Evolutionary conservation across 192 early-diverging fungal genomes (phyloP), one percentile per base, ranked within the genome.

Genomic region (Podila epigama): DNA sequence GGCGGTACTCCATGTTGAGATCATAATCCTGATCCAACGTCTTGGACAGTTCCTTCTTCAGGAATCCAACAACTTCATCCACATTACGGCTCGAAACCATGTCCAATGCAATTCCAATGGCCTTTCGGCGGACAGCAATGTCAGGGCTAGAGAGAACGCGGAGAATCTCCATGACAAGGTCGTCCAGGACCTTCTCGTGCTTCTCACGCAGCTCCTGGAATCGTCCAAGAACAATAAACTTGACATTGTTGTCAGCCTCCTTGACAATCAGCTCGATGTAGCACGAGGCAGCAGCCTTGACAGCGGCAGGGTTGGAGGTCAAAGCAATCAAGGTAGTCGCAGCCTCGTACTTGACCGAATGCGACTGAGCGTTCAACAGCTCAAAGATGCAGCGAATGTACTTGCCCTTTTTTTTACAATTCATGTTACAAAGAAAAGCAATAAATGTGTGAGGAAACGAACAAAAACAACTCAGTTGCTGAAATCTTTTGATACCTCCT

Each of bases 181-280:
- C 95, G 68, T 96, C 95, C 42, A 98, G 75, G 29, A 96, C 89
- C 66, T 90, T 85, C 42, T 93, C 94, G 75, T 98, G 93, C 73
- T 96, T 95, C 60, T 88, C 87, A 53, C 93, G 92, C 69, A 99
- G 79, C 65, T 97, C 96, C 52, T 92, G 89, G 32, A 99, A 81
- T 29, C 93, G 88, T 72, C 96, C 94, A 44, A 99, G 84, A 10
- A 98, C 96, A 81, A 96, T 98, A 60, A 99, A 81, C 81, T 98
- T 98, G 51, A 99, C 90, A 78, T 99, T 99, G 84, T 98, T 99
- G 75, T 99, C 98, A 10, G 96, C 89, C 69, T 94, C 98, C 79
- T 96, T 95, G 20, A 92, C 82, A 58, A 93, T 91, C 39, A 99
- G 87, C 54, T 96, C 88, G 57, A 98, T 96, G 66, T 97, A 98